Evolutionary conservation across 495 filamentous ascomycete genomes (phyloP), one percentile per base, ranked within the genome.

Genomic region (Penicillium atrosanguineum): DNA sequence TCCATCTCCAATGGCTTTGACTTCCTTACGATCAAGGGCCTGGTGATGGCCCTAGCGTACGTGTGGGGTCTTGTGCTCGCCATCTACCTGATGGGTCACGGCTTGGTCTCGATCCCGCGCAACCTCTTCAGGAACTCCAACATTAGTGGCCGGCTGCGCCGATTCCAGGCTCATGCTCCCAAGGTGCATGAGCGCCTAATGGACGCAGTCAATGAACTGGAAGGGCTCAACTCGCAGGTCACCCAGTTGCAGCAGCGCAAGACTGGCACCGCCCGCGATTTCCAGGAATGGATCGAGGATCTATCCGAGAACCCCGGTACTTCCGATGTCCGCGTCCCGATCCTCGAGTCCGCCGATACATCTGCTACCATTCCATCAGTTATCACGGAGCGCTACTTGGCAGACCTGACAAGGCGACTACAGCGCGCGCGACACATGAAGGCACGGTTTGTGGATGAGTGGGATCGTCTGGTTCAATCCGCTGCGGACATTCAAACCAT

Each of bases 1-100:
- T 86, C 92, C 53, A 71, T 90, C 52, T 85, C 87, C 11, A 89
- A 85, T 59, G 90, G 90, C 1, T 83, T 97, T 47, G 65, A 79
- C 28, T 75, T 80, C 45, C 74, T 67, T 14, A 81, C 80, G 1
- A 73, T 89, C 60, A 94, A 95, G 73, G 86, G 83, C 40, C 74
- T 95, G 25, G 79, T 94, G 56, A 94, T 98, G 85, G 94, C 94
- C 20, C 75, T 97, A 48, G 91, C 91, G 29, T 97, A 98, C 70
- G 87, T 89, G 57, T 97, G 91, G 87, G 90, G 91, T 55, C 77
- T 98, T 59, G 74, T 90, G 3, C 75, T 97, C 50, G 94, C 91
- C 15, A 96, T 97, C 51, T 96, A 93, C 63, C 79, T 98, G 19
- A 97, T 98, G 94, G 94, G 94, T 7, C 92, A 98, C 60, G 94